Percentiles rank a stretch among this genome's conserved stretches.
phyloP scores from a whole-genome alignment of 257 asterid species.

The Lavandula angustifolia region DNA sequence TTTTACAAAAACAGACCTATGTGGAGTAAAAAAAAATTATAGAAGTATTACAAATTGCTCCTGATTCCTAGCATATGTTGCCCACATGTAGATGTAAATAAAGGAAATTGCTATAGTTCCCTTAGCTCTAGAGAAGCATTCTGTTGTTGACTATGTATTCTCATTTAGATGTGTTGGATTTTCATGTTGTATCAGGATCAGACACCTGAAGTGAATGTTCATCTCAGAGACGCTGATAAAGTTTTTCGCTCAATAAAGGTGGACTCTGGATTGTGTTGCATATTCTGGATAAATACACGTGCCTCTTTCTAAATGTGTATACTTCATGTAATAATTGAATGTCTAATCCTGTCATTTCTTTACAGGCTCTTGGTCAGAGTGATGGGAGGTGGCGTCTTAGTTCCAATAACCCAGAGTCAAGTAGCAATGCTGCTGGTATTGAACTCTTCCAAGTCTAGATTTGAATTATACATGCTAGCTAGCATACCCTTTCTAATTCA shows the following conservation, averaged over 20 bases:
- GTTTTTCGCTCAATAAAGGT: conserved; percentile 81
- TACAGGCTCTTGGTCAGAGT: conserved; percentile 94
- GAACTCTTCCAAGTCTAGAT: conserved; percentile 1
- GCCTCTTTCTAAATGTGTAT: conserved; percentile 14
- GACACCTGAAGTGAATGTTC: conserved; percentile 54
- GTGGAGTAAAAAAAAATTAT: conserved; percentile 1
- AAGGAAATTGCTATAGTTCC: background rate
- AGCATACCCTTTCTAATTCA: conserved; percentile 7
- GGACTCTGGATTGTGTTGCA: conserved; percentile 20
- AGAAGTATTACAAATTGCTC: background rate
- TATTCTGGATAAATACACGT: no score
- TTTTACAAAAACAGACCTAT: conserved; percentile 24
- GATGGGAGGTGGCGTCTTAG: conserved; percentile 98
- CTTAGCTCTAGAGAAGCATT: conserved; percentile 9
- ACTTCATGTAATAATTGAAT: conserved; percentile 22
- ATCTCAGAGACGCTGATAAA: conserved; percentile 68
- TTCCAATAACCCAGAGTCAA: conserved; percentile 81
- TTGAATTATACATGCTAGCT: conserved; percentile 26
- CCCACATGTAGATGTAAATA: background rate
- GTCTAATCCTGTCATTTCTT: conserved; percentile 28
- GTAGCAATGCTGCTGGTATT: conserved; percentile 88
- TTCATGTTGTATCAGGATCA: conserved; percentile 60
- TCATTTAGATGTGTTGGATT: conserved; percentile 15
- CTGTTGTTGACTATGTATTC: background rate
- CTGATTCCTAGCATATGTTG: conserved; percentile 1